Base-by-base conservation (phyloP, 78 protist genomes). In the Guillardia theta region DNA sequence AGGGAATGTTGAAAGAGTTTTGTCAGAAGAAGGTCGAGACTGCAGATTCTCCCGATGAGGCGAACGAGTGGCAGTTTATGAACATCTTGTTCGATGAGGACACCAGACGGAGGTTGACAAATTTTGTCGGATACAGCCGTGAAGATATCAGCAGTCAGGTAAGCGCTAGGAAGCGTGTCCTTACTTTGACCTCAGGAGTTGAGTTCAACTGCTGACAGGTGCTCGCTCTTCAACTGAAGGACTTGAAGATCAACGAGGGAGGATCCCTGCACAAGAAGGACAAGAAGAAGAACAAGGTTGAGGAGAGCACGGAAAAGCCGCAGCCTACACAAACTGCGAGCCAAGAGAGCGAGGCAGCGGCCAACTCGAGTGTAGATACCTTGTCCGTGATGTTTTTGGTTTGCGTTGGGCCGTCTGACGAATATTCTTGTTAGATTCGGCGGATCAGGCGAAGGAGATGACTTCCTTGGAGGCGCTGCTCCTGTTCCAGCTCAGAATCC, bases 41-140 rank as follows among this genome's bases (percentile, higher is more conserved):
- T 6, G 70, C 70, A 6, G 27, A 8, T 6, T 24, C 70, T 30
- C 39, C 21, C 39, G 27, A 6, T 30, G 83, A 70, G 83, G 83
- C 83, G 41, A 33, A 70, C 45, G 83, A 70, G 83, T 70, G 83
- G 83, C 6, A 24, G 21, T 48, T 94, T 37, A 8, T 94, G 78
- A 44, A n/a, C 41, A 78, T 94, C 58, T 88, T 94, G 46, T 94
- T 64, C 64, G 64, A 76, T 8, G 12, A 19, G 37, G 93, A 94
- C 70, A 9, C 93, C 54, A 93, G 95, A 0, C 46, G 30, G 21
- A 44, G 27, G 36, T 48, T 94, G 92, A 36, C 62, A 37, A 21
- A 44, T 78, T 48, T 18, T 88, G 44, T 94, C 43, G 87, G 92
- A 12, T 46, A 54, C 62, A 30, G 9, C 33, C 30, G 46, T n/a